A percentile compares a stretch with the other conserved stretches of the same genome.
Conservation (phyloP, 192 early-diverging fungal genomes). For the Coemansia sp. region DNA sequence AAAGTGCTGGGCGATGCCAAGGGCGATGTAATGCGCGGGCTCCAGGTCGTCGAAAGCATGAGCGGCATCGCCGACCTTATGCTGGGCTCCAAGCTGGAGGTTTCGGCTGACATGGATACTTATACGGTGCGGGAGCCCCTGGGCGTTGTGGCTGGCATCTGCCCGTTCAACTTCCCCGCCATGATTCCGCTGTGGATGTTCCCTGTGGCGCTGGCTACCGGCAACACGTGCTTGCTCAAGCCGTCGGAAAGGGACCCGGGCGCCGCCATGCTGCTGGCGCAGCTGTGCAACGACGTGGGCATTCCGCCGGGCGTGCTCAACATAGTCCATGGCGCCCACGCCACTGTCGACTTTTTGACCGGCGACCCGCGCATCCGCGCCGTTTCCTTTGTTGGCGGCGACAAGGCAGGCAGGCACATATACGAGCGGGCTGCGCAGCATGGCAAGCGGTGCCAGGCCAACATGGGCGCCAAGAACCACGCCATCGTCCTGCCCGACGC, state of each 20-base stretch:
- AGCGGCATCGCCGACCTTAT: conserved; percentile 76
- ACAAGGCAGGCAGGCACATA: conserved; percentile 88
- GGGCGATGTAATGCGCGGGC: conserved; percentile 88
- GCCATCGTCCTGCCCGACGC: conserved; percentile 93
- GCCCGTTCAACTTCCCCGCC: conserved; percentile 97
- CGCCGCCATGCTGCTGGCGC: conserved; percentile 85
- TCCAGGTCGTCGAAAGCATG: conserved; percentile 89
- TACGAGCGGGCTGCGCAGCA: conserved; percentile 82
- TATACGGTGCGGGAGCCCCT: conserved; percentile 90
- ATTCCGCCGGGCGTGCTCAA: conserved; percentile 91
- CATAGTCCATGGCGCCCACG: conserved; percentile 85
- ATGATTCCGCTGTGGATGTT: conserved; percentile 97
- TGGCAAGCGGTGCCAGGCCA: conserved; percentile 96
- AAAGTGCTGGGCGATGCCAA: conserved; percentile 92
- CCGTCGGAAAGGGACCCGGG: conserved; percentile 94
- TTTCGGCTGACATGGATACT: conserved; percentile 94
- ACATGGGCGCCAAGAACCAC: conserved; percentile 98
- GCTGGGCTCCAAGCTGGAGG: conserved; percentile 82
- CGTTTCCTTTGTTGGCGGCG: conserved; percentile 93
- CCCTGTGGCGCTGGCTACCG: conserved; percentile 89
- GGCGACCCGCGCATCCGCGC: conserved; percentile 83
- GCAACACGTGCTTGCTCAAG: conserved; percentile 91
- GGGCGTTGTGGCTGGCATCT: conserved; percentile 92
- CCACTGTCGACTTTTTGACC: conserved; percentile 91
- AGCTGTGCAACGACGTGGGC: conserved; percentile 86